Base-by-base conservation (phyloP, 345 rosid species). In the Lepidium aucheri region DNA sequence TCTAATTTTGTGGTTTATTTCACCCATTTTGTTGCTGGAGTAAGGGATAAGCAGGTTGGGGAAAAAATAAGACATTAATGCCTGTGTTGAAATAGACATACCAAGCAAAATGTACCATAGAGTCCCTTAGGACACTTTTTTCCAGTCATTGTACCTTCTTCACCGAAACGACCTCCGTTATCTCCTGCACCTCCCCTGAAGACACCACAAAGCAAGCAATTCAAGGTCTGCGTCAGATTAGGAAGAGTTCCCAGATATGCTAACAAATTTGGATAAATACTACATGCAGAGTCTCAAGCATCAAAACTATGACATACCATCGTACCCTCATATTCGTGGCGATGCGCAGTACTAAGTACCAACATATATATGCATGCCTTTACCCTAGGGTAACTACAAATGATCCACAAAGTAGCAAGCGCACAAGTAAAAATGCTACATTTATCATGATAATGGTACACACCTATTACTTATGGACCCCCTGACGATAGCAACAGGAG, bases 51-150 rank as follows among this genome's bases (percentile, higher is more conserved):
- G 35, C 40, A 51, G 11, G 11, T 5, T 65, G 71, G 8, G 32
- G 12, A 43, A 59, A 52, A 9, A 38, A 35, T 51, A 35, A 22
- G 57, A 49, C 70, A 53, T 55, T 41, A 22, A 40, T 22, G 49
- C 54, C 39, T 35, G 17, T 34, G 58, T n/a, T 7, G 52, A 30
- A 26, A 43, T 35, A n/a, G 72, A 24, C 76, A 49, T 81, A 94
- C 99, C 89, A 75, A 54, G 74, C 99, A 94, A 70, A 88, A 94
- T 77, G 89, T 88, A 72, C 99, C 97, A 78, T 82, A 84, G 66
- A 94, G 96, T 32, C 99, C 99, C 73, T 75, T 80, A 17, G 99
- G 99, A 63, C 99, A 94, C 56, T 70, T 84, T 75, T 82, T 90
- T 32, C 99, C 99, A 41, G 97, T 88, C 65, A 88, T 74, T 5